Evolutionary conservation across 495 filamentous ascomycete genomes (phyloP), one percentile per base, ranked within the genome.

Genomic region (Penicillium paxilli): DNA sequence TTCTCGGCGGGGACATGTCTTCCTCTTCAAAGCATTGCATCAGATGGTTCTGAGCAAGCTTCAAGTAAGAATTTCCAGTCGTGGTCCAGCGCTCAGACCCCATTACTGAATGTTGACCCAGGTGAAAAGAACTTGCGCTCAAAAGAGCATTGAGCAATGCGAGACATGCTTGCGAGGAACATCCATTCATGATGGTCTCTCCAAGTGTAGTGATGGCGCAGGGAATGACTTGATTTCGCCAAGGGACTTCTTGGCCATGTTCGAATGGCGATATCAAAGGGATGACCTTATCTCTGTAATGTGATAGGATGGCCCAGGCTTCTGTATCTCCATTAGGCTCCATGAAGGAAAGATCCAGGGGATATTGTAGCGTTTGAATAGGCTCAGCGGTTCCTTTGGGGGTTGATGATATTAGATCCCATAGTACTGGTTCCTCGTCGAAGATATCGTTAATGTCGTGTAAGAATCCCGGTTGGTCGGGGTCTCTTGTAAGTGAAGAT

Each of bases 71-170:
- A 16, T 51, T 37, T 1, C 47, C 61, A 0, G 38, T 28, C 2
- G 17, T 11, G 11, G 24, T 53, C 57, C 61, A 57, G n/a, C 44
- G 16, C 6, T 46, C 44, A 23, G 42, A 24, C 1, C 7, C 22
- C 11, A 24, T 17, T 11, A 16, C 19, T 7, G 51, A 52, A 35
- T 49, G 21, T 10, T 55, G 45, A 0, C 44, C 53, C 19, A 64
- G n/a, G 26, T 64, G 58, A 35, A 60, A 60, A 3, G 61, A 48
- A 10, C 61, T 64, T 2, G 57, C 54, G 19, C 57, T 54, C 32
- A 57, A 47, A 3, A 64, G 25, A 2, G 61, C 53, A 53, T 60
- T 60, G 1, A 64, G 10, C 10, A 64, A 32, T 2, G 61, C 48
- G 12, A 64, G 47, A n/a, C 54, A 25, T 12, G 48, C 51, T 38